Base-by-base conservation (phyloP, 371 early-diverging fungal species). In the Mortierella sp. region DNA sequence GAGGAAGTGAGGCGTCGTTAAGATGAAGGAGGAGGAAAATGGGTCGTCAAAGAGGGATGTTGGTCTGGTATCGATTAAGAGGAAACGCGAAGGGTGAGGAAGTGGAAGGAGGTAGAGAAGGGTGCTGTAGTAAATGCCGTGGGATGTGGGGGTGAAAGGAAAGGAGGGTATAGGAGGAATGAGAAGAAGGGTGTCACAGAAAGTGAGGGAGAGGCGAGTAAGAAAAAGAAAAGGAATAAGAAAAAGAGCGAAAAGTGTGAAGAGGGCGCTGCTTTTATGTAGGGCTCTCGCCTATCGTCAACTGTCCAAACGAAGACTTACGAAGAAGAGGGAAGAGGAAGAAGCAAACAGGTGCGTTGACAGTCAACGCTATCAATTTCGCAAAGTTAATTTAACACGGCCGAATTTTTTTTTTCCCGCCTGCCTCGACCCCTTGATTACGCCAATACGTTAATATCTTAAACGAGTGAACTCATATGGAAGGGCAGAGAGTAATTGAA, bases 161-260 rank as follows among this genome's bases (percentile, higher is more conserved):
- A 49, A 44, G 43, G 24, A 58, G 32, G 75, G 75, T 71, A 71
- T 1, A 27, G 48, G 63, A 46, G 44, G 70, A 71, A 73, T 4
- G 77, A 27, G 35, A n/a, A 18, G 43, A 56, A 56, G 46, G 56
- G 54, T 41, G 44, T 44, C 60, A n/a, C 44, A 65, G 21, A 63
- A 68, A 46, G 51, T 63, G 75, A 21, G 21, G 63, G 24, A n/a
- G 44, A 71, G 58, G 48, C 24, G 38, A 51, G 38, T 16, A 38
- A 55, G 16, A 14, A 56, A 27, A 41, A 29, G 1, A 29, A 43
- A 41, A 12, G 48, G 49, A 38, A 41, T 46, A 49, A 74, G 63
- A 35, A 77, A 43, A 71, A 48, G n/a, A 51, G 65, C n/a, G 55
- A 56, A 46, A 41, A 70, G 14, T 46, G 38, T 74, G 27, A 11